Conservation (phyloP, 2,329 filamentous ascomycete species). For the Colletotrichum sp. region DNA sequence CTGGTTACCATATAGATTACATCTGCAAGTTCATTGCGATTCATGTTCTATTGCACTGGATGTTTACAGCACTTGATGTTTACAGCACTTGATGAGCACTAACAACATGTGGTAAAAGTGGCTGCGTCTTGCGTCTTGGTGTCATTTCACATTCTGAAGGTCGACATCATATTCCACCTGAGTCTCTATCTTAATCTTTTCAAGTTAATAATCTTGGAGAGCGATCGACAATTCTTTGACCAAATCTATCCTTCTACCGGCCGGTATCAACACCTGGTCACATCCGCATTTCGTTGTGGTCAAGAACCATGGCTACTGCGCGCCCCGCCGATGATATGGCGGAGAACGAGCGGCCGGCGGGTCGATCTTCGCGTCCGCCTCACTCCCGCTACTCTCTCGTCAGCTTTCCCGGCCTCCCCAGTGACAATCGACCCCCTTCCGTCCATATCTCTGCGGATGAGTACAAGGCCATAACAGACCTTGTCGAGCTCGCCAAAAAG, state of each 20-base stretch:
- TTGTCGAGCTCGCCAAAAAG: constrained; percentile 7
- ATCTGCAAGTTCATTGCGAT: background rate
- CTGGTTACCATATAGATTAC: background rate
- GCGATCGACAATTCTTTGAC: background rate
- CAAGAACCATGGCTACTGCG: background rate
- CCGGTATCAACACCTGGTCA: background rate
- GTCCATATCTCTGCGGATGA: constrained; percentile 13
- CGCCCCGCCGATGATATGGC: background rate
- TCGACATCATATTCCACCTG: background rate
- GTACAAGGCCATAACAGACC: constrained; percentile 15
- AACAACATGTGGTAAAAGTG: background rate
- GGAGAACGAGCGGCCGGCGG: background rate
- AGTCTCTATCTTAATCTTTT: background rate
- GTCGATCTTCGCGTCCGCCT: background rate
- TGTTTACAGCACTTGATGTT: background rate
- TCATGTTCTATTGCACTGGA: background rate
- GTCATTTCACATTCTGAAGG: background rate
- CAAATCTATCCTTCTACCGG: background rate
- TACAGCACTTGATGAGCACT: background rate
- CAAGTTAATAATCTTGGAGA: background rate
- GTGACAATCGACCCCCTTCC: background rate
- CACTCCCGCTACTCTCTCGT: background rate
- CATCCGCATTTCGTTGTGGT: background rate
- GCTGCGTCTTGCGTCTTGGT: background rate
- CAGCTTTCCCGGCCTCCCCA: background rate